Evolutionary conservation across 306 rosid genomes (phyloP).

Genomic region (Hippophae tibetana): DNA sequence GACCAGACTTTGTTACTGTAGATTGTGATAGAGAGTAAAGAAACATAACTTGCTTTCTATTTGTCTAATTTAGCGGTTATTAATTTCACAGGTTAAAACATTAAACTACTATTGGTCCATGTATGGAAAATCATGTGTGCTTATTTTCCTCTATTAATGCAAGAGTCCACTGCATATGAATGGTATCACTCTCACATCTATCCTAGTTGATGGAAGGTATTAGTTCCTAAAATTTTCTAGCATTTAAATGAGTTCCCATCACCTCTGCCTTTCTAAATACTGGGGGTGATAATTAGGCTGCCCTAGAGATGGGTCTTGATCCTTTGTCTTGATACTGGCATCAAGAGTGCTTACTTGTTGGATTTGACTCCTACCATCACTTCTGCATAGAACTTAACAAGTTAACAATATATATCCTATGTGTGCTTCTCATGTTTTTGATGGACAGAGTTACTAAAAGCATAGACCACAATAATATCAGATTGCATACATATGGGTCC

Average conservation of each 20-base stretch:
- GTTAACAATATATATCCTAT: neutral
- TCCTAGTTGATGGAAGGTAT: slow-evolving; percentile 27
- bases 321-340: slow-evolving; percentile 8
- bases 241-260: neutral
- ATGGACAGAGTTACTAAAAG: neutral
- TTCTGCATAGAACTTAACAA: slow-evolving; percentile 4
- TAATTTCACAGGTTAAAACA: too few relatives aligned
- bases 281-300: slow-evolving; percentile 1
- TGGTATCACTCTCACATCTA: slow-evolving; percentile 23
- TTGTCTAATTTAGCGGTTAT: too few relatives aligned
- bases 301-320: slow-evolving; percentile 1
- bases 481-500: neutral
- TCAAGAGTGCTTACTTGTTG: neutral
- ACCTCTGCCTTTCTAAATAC: neutral
- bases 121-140: neutral
- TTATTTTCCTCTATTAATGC: slow-evolving; percentile 12
- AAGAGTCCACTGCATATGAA: slow-evolving; percentile 27
- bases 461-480: slow-evolving; percentile 2
- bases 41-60: too few relatives aligned
- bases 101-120: too few relatives aligned
- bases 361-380: neutral
- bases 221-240: neutral
- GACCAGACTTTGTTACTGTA: too few relatives aligned
- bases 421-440: neutral
- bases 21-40: too few relatives aligned